These are phyloP conservation scores for Thielaviopsis ethacetica DNA, from an alignment of 2,329 filamentous ascomycete genomes.

Conservation along the genomic window DNA sequence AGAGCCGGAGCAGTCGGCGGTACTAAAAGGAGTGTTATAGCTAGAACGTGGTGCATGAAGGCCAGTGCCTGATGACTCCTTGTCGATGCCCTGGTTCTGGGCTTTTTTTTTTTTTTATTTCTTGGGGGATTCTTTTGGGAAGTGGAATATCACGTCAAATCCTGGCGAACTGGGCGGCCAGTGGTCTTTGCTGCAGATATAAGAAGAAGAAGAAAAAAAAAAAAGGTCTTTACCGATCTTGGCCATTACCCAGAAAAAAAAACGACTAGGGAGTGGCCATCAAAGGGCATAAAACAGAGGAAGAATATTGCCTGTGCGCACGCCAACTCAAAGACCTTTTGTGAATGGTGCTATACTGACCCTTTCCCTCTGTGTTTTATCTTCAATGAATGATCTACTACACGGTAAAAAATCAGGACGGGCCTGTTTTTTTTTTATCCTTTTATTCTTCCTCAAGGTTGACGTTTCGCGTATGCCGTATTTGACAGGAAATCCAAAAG, in stretches of 20 bases:
- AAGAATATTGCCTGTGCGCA: background rate
- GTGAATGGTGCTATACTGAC: background rate
- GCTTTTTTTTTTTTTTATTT: background rate
- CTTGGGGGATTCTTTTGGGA: background rate
- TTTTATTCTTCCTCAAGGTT: background rate
- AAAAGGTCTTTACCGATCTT: background rate
- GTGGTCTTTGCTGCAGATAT: background rate
- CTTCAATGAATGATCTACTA: too few relatives aligned
- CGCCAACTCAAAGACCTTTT: background rate
- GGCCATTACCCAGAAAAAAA: too few relatives aligned
- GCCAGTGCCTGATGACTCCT: background rate
- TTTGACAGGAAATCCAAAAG: background rate
- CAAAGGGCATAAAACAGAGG: too few relatives aligned
- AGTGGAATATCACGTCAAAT: background rate
- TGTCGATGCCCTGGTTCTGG: background rate
- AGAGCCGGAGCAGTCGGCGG: background rate
- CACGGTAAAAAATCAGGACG: background rate
- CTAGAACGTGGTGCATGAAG: background rate
- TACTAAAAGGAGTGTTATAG: background rate
- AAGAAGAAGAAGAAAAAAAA: background rate
- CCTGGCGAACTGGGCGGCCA: background rate
- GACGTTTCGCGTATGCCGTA: background rate
- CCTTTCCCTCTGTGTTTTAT: background rate
- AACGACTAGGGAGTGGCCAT: too few relatives aligned
- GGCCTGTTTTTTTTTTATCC: background rate